Base-by-base conservation (phyloP, 1,139 yeast genomes). In the Eremothecium cymbalariae region DNA sequence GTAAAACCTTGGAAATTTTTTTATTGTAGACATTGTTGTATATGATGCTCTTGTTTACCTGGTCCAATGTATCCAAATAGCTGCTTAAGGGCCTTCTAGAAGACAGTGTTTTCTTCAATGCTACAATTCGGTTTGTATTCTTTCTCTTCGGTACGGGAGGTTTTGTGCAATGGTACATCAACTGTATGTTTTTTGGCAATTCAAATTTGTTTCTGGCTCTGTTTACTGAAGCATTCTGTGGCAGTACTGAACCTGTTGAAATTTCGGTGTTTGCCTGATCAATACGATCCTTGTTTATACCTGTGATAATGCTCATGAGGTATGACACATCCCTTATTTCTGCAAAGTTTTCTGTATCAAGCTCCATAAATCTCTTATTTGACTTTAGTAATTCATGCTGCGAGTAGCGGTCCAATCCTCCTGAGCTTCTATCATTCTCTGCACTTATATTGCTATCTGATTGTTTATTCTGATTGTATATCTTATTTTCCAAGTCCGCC, bases 141-240 rank as follows among this genome's bases (percentile, higher is more conserved):
- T 52, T 55, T 37, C 48, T 47, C 25, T 50, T 51, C 9, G 51
- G 45, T 18, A 40, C 42, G 6, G 57, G 55, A 6, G 53, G 57
- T 32, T 54, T 57, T 16, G 59, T 57, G 8, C 59, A 57, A 25
- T 47, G 47, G 41, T 57, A 57, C 18, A 56, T 41, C 11, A 51
- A 35, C 11, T 48, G 40, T 6, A 57, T 36, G 14, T 44, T 44
- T 25, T 47, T 53, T 6, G 59, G 58, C 15, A 54, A 40, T 17
- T 56, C 61, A 36, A 53, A 46, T 32, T 53, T 53, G 25, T 36
- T 43, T 23, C 40, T 45, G 12, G 43, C 29, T 31, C 46, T 36
- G 24, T 33, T 37, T 21, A 36, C 36, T 3, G 34, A 32, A 13
- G 25, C n/a, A 23, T 36, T 36, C 15, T 38, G 37, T 6, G 43